Base-by-base conservation (phyloP, 2,329 filamentous ascomycete species). In the Pseudogymnoascus sp. region DNA sequence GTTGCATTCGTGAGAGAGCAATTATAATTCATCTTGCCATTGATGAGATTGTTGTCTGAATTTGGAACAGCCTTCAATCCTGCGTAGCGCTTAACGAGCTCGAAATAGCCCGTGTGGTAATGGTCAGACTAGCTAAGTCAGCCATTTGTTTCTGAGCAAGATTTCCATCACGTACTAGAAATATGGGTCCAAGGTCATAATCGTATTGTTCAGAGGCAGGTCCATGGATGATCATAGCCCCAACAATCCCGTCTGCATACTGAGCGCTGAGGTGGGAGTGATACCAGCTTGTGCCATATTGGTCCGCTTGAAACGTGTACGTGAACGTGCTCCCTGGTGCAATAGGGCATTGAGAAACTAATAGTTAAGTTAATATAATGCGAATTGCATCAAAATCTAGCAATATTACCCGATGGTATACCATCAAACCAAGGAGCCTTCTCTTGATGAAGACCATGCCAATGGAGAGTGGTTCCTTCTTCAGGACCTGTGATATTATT, bases 291-390 rank as follows among this genome's bases (percentile, higher is more conserved):
- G 78, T 74, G 9, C 84, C 81, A 70, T 84, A 72, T 4, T 68
- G 59, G 54, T 63, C 63, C 4, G 70, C 69, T 36, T 65, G 62
- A 64, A 72, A 71, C 2, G 54, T 62, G 47, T 72, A 72, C 9
- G 67, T 70, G 57, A 71, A 70, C 14, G 65, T 65, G 12, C 60
- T 30, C 8, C 67, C 81, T 0, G 81, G 80, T 0, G 82, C 74
- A 63, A 89, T 84, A 2, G 87, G 86, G 64, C 87, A 91, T 71
- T 90, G 86, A 6, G 77, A 77, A 20, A 83, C 66, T 22, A 39
- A 18, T 14, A 41, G 11, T 22, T 41, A 22, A 6, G 20, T 41
- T 41, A 41, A 41, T 41, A 41, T 41, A 41, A 41, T 22, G 39
- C 18, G 18, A 41, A 14, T 41, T 41, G 11, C 39, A 22, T 41